Base-by-base conservation (phyloP, 768 basidiomycete genomes). In the Tephrocybe rancida region DNA sequence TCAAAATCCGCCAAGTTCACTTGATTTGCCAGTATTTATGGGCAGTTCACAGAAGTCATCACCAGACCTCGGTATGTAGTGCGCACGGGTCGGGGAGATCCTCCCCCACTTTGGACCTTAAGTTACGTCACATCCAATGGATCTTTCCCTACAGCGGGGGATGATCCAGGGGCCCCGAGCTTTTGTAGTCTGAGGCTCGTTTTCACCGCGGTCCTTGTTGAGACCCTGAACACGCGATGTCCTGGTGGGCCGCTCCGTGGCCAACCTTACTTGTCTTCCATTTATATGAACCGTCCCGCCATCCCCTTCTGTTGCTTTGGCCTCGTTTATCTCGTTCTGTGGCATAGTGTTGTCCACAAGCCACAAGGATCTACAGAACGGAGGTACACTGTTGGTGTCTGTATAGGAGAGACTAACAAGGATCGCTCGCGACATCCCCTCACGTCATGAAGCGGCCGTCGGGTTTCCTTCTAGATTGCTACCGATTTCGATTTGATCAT, bases 11-110 rank as follows among this genome's bases (percentile, higher is more conserved):
- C 43, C 29, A 9, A 21, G 9, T 46, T 35, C 5, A 32, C 47
- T 46, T 45, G 58, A 56, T 58, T 58, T 39, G 48, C 52, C 46
- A 34, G 48, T 43, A 35, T 46, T 50, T 45, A 22, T 37, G 34
- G 48, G 24, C 42, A 14, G 44, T n/a, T 51, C 47, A 21, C 10
- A 19, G 6, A 19, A 19, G 13, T 52, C 26, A 18, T 47, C 54
- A 47, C 32, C 34, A 18, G 50, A 43, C 44, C n/a, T 35, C 29
- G n/a, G 22, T 41, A 9, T 10, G 32, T 38, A 13, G 39, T 41
- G 22, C 29, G 45, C 24, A 26, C 25, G 37, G 14, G 14, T 27
- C 45, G 22, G 52, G 30, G 5, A 10, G 32, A 48, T 38, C 21
- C 21, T 38, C 11, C 34, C 29, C 49, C 38, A 13, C 18, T 48